These are phyloP conservation scores for Penicillium fimorum DNA, from an alignment of 495 filamentous ascomycete genomes.

Conservation along the genomic window DNA sequence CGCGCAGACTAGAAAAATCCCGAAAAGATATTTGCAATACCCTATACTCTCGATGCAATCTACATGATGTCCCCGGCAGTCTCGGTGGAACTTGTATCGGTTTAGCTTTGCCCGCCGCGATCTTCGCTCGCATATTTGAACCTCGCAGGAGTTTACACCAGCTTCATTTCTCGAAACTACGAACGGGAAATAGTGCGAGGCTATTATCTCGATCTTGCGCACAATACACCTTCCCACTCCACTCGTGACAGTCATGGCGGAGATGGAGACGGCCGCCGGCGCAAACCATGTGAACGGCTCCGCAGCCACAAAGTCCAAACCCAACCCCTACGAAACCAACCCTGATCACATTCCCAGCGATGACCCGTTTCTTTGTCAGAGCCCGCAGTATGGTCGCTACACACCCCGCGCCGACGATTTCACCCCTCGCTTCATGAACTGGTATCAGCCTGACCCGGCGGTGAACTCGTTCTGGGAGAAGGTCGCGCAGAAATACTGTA, in stretches of 20 bases:
- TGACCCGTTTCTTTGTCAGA: conserved; percentile 39
- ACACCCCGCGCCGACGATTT: conserved; percentile 39
- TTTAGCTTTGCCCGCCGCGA: conserved; percentile 21
- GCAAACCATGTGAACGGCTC: conserved; percentile 32
- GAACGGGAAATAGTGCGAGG: background rate
- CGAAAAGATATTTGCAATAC: background rate
- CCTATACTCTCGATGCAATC: conserved; percentile 9
- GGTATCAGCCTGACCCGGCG: conserved; percentile 35
- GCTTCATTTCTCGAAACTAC: background rate
- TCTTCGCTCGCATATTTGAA: conserved; percentile 14
- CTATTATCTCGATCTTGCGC: background rate
- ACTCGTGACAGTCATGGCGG: conserved; percentile 25
- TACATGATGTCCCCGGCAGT: conserved; percentile 29
- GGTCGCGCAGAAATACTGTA: conserved; percentile 33
- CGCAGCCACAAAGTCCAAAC: conserved; percentile 12
- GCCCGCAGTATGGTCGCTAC: conserved; percentile 46
- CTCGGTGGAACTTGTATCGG: conserved; percentile 21
- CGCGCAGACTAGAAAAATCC: background rate
- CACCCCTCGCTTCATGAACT: conserved; percentile 35
- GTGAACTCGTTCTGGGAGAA: conserved; percentile 37
- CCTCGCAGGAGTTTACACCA: background rate
- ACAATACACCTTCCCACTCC: background rate
- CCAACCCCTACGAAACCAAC: conserved; percentile 40
- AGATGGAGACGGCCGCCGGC: conserved; percentile 21
- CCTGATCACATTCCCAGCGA: conserved; percentile 34